Evolutionary conservation across 805 yeast species (phyloP).

Genomic region (Wickerhamomyces sydowiorum): DNA sequence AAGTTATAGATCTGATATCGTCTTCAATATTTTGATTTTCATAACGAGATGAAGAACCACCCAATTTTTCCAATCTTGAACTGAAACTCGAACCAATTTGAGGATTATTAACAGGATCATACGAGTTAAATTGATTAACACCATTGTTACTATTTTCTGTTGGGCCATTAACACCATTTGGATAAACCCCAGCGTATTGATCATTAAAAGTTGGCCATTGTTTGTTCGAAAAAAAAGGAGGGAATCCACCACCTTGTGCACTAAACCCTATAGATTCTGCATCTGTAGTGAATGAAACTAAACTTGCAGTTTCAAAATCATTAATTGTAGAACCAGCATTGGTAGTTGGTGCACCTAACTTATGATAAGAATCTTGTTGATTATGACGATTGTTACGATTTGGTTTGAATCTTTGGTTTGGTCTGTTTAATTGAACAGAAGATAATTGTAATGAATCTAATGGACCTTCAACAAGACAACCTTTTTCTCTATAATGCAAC

Average conservation of each 20-base stretch:
- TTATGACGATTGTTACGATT: constrained; percentile 5
- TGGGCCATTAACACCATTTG: not conserved
- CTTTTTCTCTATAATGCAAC: constrained; percentile 73
- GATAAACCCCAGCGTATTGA: constrained; percentile 6
- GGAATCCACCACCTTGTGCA: constrained; percentile 6
- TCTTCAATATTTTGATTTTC: constrained; percentile 14
- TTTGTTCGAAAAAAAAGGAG: constrained; percentile 14
- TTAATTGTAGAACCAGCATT: constrained; percentile 14
- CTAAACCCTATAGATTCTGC: constrained; percentile 11
- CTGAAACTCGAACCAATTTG: constrained; percentile 30
- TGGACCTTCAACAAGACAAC: constrained; percentile 87
- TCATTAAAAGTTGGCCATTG: constrained; percentile 22
- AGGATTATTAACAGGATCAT: constrained; percentile 11
- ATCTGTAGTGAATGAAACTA: constrained; percentile 31
- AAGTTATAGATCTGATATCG: constrained; percentile 12
- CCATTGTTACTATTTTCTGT: constrained; percentile 1
- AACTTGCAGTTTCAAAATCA: constrained; percentile 32
- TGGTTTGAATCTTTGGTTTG: constrained; percentile 8
- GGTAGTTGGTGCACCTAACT: constrained; percentile 9
- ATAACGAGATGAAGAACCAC: constrained; percentile 18
- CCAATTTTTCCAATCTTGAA: constrained; percentile 24
- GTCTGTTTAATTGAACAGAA: constrained; percentile 45
- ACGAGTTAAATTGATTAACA: constrained; percentile 5
- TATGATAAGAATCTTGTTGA: constrained; percentile 1
- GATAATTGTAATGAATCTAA: constrained; percentile 73